Conservation (phyloP, 768 basidiomycete species). For the Naematelia aurantialba region DNA sequence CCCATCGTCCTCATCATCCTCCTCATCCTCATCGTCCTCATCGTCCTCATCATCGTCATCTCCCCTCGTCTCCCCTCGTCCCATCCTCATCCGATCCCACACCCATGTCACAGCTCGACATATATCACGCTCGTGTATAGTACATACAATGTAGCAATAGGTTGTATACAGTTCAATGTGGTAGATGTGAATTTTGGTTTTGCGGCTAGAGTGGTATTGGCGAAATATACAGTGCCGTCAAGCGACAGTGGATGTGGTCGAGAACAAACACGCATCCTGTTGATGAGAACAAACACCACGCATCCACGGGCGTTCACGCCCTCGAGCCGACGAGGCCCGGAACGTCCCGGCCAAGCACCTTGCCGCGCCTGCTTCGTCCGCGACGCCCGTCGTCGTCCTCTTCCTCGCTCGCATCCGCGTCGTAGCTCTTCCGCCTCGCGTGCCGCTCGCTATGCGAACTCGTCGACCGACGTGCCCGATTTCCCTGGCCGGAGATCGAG, state of each 20-base stretch:
- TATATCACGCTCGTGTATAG: background rate
- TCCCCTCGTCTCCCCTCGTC: constrained; percentile 6
- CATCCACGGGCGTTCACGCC: no score
- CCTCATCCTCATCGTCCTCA: background rate
- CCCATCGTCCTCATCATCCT: background rate
- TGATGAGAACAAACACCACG: no score
- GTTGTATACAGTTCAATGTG: background rate
- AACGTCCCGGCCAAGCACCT: background rate
- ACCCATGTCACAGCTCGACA: no score
- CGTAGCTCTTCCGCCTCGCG: background rate
- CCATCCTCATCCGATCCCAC: background rate
- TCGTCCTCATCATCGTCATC: constrained; percentile 1
- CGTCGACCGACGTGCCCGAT: background rate
- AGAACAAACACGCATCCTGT: no score
- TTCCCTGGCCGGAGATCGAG: background rate
- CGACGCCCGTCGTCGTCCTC: background rate
- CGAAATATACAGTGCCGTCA: no score
- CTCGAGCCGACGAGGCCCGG: background rate
- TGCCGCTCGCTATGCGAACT: background rate
- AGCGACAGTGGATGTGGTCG: no score
- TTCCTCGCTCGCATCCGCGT: constrained; percentile 7
- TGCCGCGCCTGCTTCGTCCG: constrained; percentile 2
- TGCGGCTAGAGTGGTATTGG: background rate
- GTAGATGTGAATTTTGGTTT: background rate
- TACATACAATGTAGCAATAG: background rate